Percentiles rank a stretch among this genome's conserved stretches.
These are phyloP conservation scores for Neonectria coccinea DNA, from an alignment of 2,329 filamentous ascomycete genomes.

Conservation along the genomic window DNA sequence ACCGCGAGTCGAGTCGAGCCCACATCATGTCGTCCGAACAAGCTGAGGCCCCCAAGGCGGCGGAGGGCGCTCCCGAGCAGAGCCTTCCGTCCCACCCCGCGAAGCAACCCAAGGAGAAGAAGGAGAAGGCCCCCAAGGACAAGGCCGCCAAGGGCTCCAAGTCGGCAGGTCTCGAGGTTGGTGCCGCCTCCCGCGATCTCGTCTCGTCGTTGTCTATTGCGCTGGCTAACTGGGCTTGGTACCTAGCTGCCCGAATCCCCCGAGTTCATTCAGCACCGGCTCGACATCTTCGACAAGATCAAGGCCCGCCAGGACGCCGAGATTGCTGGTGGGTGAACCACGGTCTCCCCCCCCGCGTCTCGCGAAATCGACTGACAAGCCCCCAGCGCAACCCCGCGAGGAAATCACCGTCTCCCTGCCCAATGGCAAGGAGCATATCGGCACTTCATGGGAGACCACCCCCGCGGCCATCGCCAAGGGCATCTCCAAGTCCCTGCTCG, in stretches of 20 bases:
- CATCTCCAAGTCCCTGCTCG: conserved; percentile 87
- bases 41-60: conserved; percentile 51
- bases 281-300: conserved; percentile 88
- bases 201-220: conserved; percentile 12
- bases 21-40: conserved; percentile 54
- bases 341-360: conserved; percentile 5
- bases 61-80: conserved; percentile 50
- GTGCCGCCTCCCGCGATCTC: conserved; percentile 47
- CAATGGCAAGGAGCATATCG: conserved; percentile 77
- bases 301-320: conserved; percentile 87
- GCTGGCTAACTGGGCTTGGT: conserved; percentile 32
- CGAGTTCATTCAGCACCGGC: conserved; percentile 84
- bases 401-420: conserved; percentile 79
- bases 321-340: conserved; percentile 58
- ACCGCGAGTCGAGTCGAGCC: conserved; percentile 27
- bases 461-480: conserved; percentile 81
- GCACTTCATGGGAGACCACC: conserved; percentile 91
- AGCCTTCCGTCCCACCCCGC: conserved; percentile 51
- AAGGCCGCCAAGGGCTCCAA: conserved; percentile 66
- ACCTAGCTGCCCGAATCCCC: conserved; percentile 64
- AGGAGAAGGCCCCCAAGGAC: conserved; percentile 49
- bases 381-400: conserved; percentile 75
- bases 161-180: conserved; percentile 66
- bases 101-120: conserved; percentile 51
- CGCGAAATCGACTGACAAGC: conserved; percentile 46